Conservation (phyloP, 2,329 filamentous ascomycete species). For the Macrophomina phaseolina region DNA sequence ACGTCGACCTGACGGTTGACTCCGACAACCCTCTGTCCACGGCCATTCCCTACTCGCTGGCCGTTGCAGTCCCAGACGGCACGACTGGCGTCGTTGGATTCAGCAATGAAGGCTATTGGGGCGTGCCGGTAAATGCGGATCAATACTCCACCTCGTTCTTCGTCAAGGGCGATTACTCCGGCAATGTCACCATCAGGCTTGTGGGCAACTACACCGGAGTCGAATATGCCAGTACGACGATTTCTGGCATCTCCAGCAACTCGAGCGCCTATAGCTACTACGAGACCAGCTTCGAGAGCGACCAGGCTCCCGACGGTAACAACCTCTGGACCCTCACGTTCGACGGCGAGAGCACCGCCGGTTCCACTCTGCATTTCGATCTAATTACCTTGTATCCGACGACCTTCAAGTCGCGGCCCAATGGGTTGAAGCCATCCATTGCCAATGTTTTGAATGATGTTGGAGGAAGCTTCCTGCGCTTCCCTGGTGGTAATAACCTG, state of each 20-base stretch:
- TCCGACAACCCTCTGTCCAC: conserved; percentile 6
- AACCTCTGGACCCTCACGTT: conserved; percentile 29
- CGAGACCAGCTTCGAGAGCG: conserved; percentile 17
- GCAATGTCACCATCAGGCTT: conserved; percentile 28
- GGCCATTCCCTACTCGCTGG: conserved; percentile 26
- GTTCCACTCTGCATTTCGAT: conserved; percentile 25
- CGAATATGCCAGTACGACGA: conserved; percentile 21
- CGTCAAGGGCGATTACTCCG: conserved; percentile 40
- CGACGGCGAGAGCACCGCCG: conserved; percentile 11
- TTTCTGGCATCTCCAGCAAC: conserved; percentile 7
- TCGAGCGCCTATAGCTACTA: background rate
- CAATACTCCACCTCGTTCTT: conserved; percentile 27
- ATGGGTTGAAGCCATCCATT: conserved; percentile 23
- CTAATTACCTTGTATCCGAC: conserved; percentile 27
- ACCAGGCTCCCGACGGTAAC: conserved; percentile 23
- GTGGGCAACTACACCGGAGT: conserved; percentile 13
- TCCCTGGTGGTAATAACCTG: conserved; percentile 67
- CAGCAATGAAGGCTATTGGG: conserved; percentile 29
- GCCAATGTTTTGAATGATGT: conserved; percentile 23
- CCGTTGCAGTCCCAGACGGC: conserved; percentile 19
- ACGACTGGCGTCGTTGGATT: conserved; percentile 23
- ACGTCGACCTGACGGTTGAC: conserved; percentile 34
- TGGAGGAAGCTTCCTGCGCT: conserved; percentile 59
- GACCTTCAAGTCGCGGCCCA: conserved; percentile 25
- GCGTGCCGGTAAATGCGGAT: conserved; percentile 25